Evolutionary conservation across 2,329 filamentous ascomycete species (phyloP).

Genomic region (Sordariomycetes sp.): DNA sequence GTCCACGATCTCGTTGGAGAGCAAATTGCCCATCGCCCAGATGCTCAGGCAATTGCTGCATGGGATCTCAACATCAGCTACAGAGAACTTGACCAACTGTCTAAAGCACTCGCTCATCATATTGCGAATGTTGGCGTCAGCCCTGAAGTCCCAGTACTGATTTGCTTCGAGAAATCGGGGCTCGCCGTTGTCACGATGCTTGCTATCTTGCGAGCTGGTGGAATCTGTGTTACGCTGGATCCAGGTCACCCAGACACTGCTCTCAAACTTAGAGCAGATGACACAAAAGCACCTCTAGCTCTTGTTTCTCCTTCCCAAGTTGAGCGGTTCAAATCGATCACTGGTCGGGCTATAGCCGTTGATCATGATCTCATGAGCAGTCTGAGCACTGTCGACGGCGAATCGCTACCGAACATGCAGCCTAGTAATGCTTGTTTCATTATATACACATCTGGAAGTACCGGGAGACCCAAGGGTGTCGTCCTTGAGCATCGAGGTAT

Average conservation of each 20-base stretch:
- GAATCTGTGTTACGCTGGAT: slow-evolving; percentile 11
- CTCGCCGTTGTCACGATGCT: slow-evolving; percentile 22
- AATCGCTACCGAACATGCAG: slow-evolving; percentile 10
- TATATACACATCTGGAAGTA: slow-evolving; percentile 51
- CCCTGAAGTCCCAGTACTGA: slow-evolving; percentile 14
- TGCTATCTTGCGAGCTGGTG: slow-evolving; percentile 12
- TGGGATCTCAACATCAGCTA: slow-evolving; percentile 15
- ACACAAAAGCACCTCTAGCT: slow-evolving; percentile 8
- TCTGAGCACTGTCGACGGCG: not conserved
- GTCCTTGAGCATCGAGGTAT: slow-evolving; percentile 7
- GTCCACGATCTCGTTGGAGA: slow-evolving; percentile 1
- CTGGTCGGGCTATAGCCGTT: slow-evolving; percentile 4
- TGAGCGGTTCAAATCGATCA: slow-evolving; percentile 3
- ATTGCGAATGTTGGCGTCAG: slow-evolving; percentile 9
- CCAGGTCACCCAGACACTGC: slow-evolving; percentile 12
- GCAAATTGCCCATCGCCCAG: slow-evolving; percentile 1
- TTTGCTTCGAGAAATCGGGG: slow-evolving; percentile 25
- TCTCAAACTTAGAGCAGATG: slow-evolving; percentile 1
- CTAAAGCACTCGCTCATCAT: slow-evolving; percentile 7
- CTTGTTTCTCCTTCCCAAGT: slow-evolving; percentile 6
- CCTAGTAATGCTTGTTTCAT: slow-evolving; percentile 8
- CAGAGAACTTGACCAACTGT: slow-evolving; percentile 11
- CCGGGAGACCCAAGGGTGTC: slow-evolving; percentile 44
- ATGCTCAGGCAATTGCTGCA: slow-evolving; percentile 9
- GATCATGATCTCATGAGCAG: slow-evolving; percentile 4